Evolutionary conservation across 495 filamentous ascomycete species (phyloP).

Genomic region (Penicillium steckii): DNA sequence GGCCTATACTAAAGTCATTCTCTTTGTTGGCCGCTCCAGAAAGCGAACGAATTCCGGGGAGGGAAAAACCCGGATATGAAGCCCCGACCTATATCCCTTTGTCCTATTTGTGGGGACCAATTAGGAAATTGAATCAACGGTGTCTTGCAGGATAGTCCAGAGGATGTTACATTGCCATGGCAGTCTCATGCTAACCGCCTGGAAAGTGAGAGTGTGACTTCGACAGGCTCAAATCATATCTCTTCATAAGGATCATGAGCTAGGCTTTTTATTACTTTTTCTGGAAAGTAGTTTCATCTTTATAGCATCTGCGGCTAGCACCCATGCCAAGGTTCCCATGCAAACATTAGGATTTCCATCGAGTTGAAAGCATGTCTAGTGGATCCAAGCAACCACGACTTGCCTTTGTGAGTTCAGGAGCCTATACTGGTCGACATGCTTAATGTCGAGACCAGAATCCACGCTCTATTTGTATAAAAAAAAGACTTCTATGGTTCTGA

Average conservation of each 20-base stretch:
- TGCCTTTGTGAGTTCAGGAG: no score
- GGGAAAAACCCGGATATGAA: not conserved
- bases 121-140: not conserved
- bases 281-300: not conserved
- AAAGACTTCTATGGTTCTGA: not conserved
- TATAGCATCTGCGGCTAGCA: not conserved
- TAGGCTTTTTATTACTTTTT: not conserved
- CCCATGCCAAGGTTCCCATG: no score
- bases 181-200: conserved; percentile 9
- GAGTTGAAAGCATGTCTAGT: no score
- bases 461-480: not conserved
- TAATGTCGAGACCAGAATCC: no score
- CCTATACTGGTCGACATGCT: no score
- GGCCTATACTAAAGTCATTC: conserved; percentile 7
- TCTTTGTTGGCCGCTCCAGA: conserved; percentile 19
- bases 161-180: conserved; percentile 11
- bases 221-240: not conserved
- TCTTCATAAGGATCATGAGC: not conserved
- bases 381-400: no score
- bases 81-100: not conserved
- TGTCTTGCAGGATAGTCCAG: conserved; percentile 5
- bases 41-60: not conserved
- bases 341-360: no score
- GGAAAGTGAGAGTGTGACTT: conserved; percentile 2
- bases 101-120: not conserved